Percentiles rank a stretch among this genome's conserved stretches.
Conservation (phyloP, 169 alveolate species). For the Perkinsus marinus region DNA sequence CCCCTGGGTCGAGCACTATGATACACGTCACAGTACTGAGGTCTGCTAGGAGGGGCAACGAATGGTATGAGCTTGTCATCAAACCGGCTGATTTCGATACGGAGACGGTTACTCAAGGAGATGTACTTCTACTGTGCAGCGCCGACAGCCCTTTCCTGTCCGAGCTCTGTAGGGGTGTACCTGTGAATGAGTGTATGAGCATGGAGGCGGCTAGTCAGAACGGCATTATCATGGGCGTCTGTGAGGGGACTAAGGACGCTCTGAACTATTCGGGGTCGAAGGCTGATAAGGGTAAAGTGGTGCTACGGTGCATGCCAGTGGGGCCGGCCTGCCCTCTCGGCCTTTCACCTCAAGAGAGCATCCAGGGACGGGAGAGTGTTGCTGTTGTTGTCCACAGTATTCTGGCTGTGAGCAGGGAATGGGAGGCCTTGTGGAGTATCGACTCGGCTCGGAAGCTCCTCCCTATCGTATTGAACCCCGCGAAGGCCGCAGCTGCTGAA, state of each 20-base stretch:
- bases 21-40: neutral
- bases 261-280: neutral
- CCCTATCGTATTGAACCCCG: neutral
- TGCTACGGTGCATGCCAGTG: neutral
- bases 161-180: neutral
- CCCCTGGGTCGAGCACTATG: neutral
- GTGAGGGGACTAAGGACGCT: neutral
- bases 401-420: neutral
- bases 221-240: neutral
- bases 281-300: neutral
- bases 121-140: neutral
- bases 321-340: neutral
- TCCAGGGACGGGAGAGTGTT: neutral
- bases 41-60: neutral
- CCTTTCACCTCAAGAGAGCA: neutral
- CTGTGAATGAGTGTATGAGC: neutral
- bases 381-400: neutral
- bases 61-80: neutral
- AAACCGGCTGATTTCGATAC: neutral
- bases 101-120: neutral
- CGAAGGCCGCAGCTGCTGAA: neutral
- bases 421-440: neutral
- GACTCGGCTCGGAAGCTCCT: neutral
- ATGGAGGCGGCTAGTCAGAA: neutral
- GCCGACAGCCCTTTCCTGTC: neutral